Conservation (phyloP, 1,284 basidiomycete genomes). For the Wallemia ichthyophaga region DNA sequence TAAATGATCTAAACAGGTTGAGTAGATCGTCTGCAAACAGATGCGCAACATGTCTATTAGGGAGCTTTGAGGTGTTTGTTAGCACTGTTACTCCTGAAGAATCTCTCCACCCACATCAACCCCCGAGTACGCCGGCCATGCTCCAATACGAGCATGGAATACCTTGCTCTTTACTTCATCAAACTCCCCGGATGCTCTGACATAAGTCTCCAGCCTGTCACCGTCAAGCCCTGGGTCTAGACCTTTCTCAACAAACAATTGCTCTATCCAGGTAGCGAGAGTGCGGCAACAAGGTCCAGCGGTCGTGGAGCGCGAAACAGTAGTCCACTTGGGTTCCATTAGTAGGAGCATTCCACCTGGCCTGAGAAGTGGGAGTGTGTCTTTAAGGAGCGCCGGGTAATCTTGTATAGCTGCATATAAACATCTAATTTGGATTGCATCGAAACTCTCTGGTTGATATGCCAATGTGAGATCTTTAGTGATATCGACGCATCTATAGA, state of each 20-base stretch:
- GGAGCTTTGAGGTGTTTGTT: neutral
- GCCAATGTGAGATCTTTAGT: neutral
- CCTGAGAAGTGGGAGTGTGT: neutral
- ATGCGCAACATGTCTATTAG: neutral
- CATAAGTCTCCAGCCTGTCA: neutral
- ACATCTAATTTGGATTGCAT: neutral
- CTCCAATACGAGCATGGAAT: neutral
- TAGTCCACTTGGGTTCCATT: neutral
- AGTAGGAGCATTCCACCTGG: neutral
- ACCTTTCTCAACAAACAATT: neutral
- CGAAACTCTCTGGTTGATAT: neutral
- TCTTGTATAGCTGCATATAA: neutral
- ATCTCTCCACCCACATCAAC: neutral
- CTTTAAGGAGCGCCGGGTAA: neutral
- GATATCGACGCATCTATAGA: neutral
- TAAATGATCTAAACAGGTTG: neutral
- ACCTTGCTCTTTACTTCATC: neutral
- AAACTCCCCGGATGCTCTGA: neutral
- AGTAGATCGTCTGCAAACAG: neutral
- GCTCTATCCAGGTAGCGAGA: neutral
- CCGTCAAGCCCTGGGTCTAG: neutral
- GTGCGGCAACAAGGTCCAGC: neutral
- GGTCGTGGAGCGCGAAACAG: neutral
- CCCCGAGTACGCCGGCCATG: neutral
- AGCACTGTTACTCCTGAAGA: neutral